Evolutionary conservation across 2,329 filamentous ascomycete species (phyloP), one percentile per base, ranked within the genome.

Genomic region (Curvularia verruculosa): DNA sequence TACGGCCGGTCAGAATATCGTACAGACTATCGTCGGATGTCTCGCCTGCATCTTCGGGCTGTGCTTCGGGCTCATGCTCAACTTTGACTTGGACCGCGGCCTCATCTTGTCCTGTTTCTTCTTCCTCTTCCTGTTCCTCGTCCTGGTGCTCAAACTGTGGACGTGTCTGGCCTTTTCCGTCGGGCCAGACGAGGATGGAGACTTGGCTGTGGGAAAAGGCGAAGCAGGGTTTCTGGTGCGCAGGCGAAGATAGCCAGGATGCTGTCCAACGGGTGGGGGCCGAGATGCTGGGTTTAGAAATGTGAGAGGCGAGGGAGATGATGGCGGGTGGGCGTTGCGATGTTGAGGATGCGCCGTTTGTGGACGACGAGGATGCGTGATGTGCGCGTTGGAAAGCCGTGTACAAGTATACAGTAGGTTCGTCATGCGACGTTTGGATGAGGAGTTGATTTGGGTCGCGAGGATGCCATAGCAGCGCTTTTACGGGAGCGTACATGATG

Each of bases 1-100:
- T 81, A n/a, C 77, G 66, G 0, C 81, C 81, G 1, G 79, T 80
- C 12, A 83, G 65, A 5, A 82, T 78, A 23, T 82, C 79, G 48
- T 79, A 79, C 23, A 83, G 60, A 40, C 78, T 81, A 59, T 83
- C 81, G 26, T 82, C 79, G 50, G 75, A 78, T 5, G 72, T 73
- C 5, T 78, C 75, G 28, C 70, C 75, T 21, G 50, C 59, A 10
- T 76, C 69, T 3, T 66, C 29, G 31, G 12, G 12, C 15, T 34
- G 5, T 8, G 23, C 48, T 7, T 75, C 10, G 3, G 2, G 3
- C 10, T 45, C 41, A 0, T 18, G n/a, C n/a, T n/a, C n/a, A n/a
- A n/a, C n/a, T n/a, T n/a, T n/a, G n/a, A n/a, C n/a, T n/a, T n/a
- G n/a, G n/a, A n/a, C n/a, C n/a, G n/a, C n/a, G n/a, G n/a, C n/a